Evolutionary conservation across 1,284 basidiomycete species (phyloP), one percentile per base, ranked within the genome.

Genomic region (Trichosporon sp.): DNA sequence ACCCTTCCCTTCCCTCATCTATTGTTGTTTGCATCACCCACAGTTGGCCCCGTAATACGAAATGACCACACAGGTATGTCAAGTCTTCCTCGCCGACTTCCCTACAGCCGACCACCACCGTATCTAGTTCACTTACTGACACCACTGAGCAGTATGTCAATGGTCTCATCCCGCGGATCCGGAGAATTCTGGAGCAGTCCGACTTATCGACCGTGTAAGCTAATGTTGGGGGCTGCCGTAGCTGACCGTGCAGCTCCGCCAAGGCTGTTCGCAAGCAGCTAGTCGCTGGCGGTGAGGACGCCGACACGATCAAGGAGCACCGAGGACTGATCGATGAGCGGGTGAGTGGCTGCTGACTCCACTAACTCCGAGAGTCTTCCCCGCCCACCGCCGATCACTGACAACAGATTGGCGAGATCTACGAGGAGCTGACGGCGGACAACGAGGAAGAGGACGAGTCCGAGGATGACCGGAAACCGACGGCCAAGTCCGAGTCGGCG

Each of bases 241-340:
- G 48, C 68, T 72, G 48, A 71, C 72, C 21, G 4, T n/a, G 0
- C 64, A 84, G 83, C 35, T 84, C 83, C 2, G 82, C 83, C 4
- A 84, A 84, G 74, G 79, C 72, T 6, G 80, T 84, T 0, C 78
- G 83, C 35, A 84, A 82, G 74, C 76, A 79, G 59, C 77, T 84
- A 10, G 70, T 84, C 12, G 71, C 72, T 0, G 71, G 70, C 10
- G 83, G 83, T 4, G 78, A 80, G 65, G 78, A 82, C 71, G 78
- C 77, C 26, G 77, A 68, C 0, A 66, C 66, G 4, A 79, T 84
- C 73, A 84, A 84, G 76, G 76, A 71, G 54, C 46, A 79, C 68
- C 76, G 81, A 19, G 56, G 67, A 10, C 78, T 74, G n/a, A 81
- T 85, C 67, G 83, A 85, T 65, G 67, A 78, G 46, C 70, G 75